Evolutionary conservation across 2,329 filamentous ascomycete genomes (phyloP).

Genomic region (Aphanoascus verrucosus): DNA sequence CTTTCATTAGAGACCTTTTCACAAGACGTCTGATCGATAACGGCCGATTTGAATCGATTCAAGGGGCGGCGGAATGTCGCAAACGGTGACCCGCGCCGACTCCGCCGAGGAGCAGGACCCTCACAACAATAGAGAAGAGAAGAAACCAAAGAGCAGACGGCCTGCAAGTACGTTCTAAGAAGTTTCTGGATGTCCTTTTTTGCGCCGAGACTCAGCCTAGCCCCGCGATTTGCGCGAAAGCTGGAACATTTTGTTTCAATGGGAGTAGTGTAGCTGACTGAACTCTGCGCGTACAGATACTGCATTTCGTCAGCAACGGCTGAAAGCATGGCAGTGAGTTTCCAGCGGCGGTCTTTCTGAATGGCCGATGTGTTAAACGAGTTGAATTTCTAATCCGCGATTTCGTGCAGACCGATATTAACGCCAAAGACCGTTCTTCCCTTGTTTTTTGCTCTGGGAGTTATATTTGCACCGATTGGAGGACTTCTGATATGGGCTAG

Average conservation of each 20-base stretch:
- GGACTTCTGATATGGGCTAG: constrained; percentile 79
- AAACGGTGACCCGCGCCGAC: constrained; percentile 31
- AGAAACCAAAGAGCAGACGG: constrained; percentile 81
- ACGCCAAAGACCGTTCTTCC: constrained; percentile 89
- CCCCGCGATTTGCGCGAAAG: constrained; percentile 4
- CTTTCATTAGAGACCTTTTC: background rate
- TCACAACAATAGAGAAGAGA: constrained; percentile 41
- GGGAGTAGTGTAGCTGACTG: background rate
- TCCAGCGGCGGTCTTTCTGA: constrained; percentile 1
- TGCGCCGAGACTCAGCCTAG: constrained; percentile 5
- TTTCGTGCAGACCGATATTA: constrained; percentile 62
- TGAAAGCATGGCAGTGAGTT: constrained; percentile 97
- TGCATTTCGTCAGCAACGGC: constrained; percentile 87
- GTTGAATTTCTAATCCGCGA: background rate
- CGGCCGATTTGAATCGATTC: background rate
- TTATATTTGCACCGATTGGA: constrained; percentile 89
- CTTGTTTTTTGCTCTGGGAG: constrained; percentile 78
- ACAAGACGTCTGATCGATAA: background rate
- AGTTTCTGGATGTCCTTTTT: constrained; percentile 7
- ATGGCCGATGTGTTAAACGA: background rate
- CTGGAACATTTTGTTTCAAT: background rate
- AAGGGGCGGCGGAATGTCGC: constrained; percentile 28
- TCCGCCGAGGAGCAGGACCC: constrained; percentile 37
- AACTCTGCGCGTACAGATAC: constrained; percentile 53
- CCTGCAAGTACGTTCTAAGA: constrained; percentile 60